Evolutionary conservation across 257 asterid species (phyloP), one percentile per base, ranked within the genome.

Genomic region (Galeopsis tetrahit): DNA sequence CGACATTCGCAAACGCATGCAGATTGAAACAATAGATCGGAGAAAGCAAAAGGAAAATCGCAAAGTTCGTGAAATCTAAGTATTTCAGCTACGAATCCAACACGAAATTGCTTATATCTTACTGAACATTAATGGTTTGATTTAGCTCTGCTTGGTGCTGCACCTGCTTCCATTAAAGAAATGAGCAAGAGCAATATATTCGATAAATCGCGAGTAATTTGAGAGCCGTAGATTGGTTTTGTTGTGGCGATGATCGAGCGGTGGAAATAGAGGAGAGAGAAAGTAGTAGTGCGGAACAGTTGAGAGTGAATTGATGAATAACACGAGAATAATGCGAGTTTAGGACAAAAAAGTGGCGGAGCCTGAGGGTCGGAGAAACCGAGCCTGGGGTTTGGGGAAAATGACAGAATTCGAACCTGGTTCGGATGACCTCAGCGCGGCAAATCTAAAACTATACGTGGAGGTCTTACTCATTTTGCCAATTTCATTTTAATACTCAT

Each of bases 321-420:
- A 68, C 33, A 72, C 76, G 73, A 21, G 76, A 61, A 62, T 75
- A 60, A 52, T 66, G 81, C 59, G 58, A 65, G 44, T 48, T 32
- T 69, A 31, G 39, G 79, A 78, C 79, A 64, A 73, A 52, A 15
- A 35, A 56, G 11, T 2, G 17, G 58, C 48, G 35, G 78, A 64
- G 6, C 44, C 80, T 74, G 77, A 69, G 90, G 79, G 43, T 78
- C 77, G 84, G 85, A 53, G 0, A 21, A 0, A 10, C 72, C 85
- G 79, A 83, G 79, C 87, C 92, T 89, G 36, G 86, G 77, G 75
- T 71, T 40, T 43, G 6, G 86, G 10, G 81, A 81, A 17, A 64
- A 73, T 39, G 94, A 87, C 97, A 85, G 86, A 76, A 71, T 85
- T 79, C 90, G 85, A 85, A 80, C 83, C 91, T 78, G 84, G 42